Percentiles rank a stretch among this genome's conserved stretches.
Evolutionary conservation across 208 protist species (phyloP).

Genomic region (Crithidia fasciculata): DNA sequence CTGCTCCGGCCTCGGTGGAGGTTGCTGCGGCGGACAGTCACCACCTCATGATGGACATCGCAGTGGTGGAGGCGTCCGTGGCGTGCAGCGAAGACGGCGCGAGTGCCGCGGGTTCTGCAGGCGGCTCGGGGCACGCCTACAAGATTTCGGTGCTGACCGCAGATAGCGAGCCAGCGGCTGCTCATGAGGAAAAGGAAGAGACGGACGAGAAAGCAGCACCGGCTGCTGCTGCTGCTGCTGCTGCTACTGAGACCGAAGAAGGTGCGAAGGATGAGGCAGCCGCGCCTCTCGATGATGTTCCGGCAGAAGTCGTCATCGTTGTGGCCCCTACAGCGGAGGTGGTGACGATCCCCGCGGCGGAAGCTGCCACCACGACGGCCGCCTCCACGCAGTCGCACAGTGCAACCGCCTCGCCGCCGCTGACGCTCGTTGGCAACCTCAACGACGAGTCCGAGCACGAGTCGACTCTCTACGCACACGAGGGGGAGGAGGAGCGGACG

Average conservation of each 20-base stretch:
- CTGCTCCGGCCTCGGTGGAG: background rate
- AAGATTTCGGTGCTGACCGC: too few species aligned
- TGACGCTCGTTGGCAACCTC: background rate
- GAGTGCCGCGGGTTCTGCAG: background rate
- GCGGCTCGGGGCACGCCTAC: too few species aligned
- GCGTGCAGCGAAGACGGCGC: too few species aligned
- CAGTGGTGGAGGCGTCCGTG: background rate
- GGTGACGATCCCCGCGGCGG: background rate
- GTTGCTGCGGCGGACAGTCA: background rate
- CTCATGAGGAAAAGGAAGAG: too few species aligned
- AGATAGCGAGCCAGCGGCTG: too few species aligned
- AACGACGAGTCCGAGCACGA: background rate
- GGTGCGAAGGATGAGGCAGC: background rate
- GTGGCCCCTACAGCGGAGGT: background rate
- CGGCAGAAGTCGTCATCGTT: background rate
- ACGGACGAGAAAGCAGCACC: too few species aligned
- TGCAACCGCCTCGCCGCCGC: too few species aligned
- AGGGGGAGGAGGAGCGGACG: background rate
- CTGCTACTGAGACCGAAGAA: background rate
- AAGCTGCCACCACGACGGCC: background rate
- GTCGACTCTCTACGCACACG: background rate
- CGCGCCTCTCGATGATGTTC: background rate
- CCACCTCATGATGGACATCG: background rate
- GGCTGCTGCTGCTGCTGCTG: background rate
- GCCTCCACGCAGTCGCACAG: background rate